Evolutionary conservation across 805 yeast species (phyloP), one percentile per base, ranked within the genome.

Genomic region (Wickerhamomyces strasburgensis): DNA sequence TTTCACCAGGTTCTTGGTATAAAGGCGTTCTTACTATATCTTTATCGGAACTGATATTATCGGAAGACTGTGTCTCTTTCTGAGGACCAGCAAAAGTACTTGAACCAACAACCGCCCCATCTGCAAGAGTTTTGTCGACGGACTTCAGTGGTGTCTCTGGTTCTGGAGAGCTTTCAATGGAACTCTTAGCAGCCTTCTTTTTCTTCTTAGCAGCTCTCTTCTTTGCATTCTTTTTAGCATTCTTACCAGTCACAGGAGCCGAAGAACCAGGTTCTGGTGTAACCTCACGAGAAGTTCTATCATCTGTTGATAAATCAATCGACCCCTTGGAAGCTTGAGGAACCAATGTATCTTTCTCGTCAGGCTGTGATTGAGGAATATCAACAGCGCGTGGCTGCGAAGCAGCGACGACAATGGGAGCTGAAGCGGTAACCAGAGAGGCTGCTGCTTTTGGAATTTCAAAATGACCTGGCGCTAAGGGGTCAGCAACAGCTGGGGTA

Each of bases 221-320:
- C 42, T 48, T 48, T 29, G 45, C 45, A 33, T 48, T 46, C 39
- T 44, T 48, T 40, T 46, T 48, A 19, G 52, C 46, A 29, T 40
- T 44, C 38, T 42, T 46, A 29, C 49, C 44, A 28, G 11, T 17
- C 2, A 10, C 31, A 15, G 28, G 19, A 16, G 32, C 21, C 14
- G 36, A 19, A 18, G 34, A 16, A 16, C 34, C 39, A 18, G 39
- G 31, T n/a, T 45, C 49, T 26, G 49, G 44, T 3, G 47, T 38
- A 9, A 14, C 36, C 21, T 46, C 48, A 29, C 40, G 42, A 23
- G 45, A 34, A n/a, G 51, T 34, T 7, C 10, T 29, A 14, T 18
- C 39, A 13, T 34, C 37, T 8, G 25, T 11, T 11, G 25, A 21
- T 8, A 8, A 8, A 8, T 21, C 25, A 21, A 8, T 21, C 7